Evolutionary conservation across 2,329 filamentous ascomycete genomes (phyloP), one percentile per base, ranked within the genome.

Genomic region (Rhexocercosporidium sp.): DNA sequence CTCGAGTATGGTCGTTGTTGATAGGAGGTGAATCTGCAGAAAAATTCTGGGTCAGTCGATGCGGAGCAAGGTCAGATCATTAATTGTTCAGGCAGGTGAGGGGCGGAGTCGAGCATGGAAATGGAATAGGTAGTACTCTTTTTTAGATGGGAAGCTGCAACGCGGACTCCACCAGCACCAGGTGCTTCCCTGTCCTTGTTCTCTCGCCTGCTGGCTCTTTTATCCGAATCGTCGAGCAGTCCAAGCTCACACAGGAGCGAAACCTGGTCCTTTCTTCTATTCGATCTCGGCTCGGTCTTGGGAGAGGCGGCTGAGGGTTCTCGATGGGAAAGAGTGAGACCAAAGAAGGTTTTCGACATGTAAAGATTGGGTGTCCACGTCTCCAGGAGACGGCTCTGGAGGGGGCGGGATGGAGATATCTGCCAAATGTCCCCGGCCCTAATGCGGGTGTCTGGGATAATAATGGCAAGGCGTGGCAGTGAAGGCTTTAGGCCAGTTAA

Each of bases 191-290:
- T 72, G 68, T 59, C 71, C 70, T 67, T 70, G 72, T 70, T 71
- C 66, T 70, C 72, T 73, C 72, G 72, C 67, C 68, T 75, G 71
- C 68, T 75, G 60, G 69, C 62, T 70, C 70, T 74, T 70, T 74
- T 73, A 73, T 73, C 70, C 69, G 69, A 70, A 63, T 66, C 62
- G 64, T 66, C 69, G 27, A 75, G 69, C 18, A 76, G 73, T 72
- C 75, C 75, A 70, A 77, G 74, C 73, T 76, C 75, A 75, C 74
- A 75, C 68, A 76, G 63, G 53, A 66, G 66, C 67, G 73, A 74
- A 71, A 75, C 74, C 70, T 75, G 72, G 59, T 74, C 71, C 53
- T 69, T 67, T 67, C 69, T 65, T 64, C 66, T 69, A 37, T 69
- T 56, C n/a, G 44, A n/a, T 47, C 27, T 54, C 44, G 59, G 62